Evolutionary conservation across 441 rosid genomes (phyloP), one percentile per base, ranked within the genome.

Genomic region (Bocquillonia castaneifolia): DNA sequence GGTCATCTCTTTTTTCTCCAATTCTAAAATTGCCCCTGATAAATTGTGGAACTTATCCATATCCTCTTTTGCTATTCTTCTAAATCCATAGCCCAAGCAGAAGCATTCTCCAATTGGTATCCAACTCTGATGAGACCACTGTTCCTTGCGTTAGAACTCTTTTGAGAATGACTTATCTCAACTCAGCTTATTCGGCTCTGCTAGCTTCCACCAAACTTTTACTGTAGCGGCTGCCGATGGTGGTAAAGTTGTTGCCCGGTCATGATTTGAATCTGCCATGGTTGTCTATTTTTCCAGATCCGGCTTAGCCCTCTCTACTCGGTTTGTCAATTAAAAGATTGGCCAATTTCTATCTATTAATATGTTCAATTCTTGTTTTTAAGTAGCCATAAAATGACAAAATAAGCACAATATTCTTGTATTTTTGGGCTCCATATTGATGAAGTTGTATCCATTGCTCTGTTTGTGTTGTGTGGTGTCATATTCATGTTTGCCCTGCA

Each of bases 211-310:
- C 31, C 98, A 90, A 71, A 96, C 96, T 73, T 66, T 93, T 51
- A 85, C 91, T 0, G 98, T 96, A 0, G 97, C 96, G 17, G 94
- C 98, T 0, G 90, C 97, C 7, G 98, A 93, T 64, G 98, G 96
- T 51, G 98, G 98, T 31, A 80, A 71, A 70, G 84, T 89, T 22
- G 98, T 97, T 2, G 60, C n/a, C 74, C 62, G 91, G 89, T 3
- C 97, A 91, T 6, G 76, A 74, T 9, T 77, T 91, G 6, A 93
- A 87, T 52, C 61, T 72, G 85, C 88, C 10, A 89, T 91, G 98
- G 95, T 91, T 47, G 84, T 93, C 1, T 97, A 89, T 69, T 86
- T 84, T 44, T 96, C 97, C 0, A 90, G 86, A 10, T 77, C 86
- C 14, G 64, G 79, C 34, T 83, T 88, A 75, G 85, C 94, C 51